Percentiles rank a stretch among this genome's conserved stretches.
phyloP scores from a whole-genome alignment of 1,284 basidiomycete species.

The Malassezia dermatis region DNA sequence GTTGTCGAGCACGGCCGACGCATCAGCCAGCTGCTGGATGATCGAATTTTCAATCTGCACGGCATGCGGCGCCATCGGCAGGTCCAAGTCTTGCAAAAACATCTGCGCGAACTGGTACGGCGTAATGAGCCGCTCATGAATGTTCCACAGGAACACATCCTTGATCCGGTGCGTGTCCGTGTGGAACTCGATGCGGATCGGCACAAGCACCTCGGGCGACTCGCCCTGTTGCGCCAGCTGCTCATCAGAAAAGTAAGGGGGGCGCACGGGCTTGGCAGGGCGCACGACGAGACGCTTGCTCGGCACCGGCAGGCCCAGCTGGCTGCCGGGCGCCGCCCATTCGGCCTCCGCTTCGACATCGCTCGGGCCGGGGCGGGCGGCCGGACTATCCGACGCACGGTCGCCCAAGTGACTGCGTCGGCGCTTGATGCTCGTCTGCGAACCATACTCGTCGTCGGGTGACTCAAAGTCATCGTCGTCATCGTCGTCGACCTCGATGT shows the following conservation, averaged over 20 bases:
- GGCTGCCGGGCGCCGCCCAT: slow-evolving; percentile 52
- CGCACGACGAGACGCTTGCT: slow-evolving; percentile 63
- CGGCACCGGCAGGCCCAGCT: slow-evolving; percentile 75
- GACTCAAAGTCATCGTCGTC: slow-evolving; percentile 5
- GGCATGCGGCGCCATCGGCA: slow-evolving; percentile 60
- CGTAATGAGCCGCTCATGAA: slow-evolving; percentile 63
- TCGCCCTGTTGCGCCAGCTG: slow-evolving; percentile 33
- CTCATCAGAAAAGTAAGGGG: slow-evolving; percentile 57
- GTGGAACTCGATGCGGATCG: slow-evolving; percentile 87
- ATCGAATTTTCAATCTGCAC: slow-evolving; percentile 76
- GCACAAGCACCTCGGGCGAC: slow-evolving; percentile 62
- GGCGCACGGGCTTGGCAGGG: slow-evolving; percentile 56
- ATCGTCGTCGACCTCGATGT: slow-evolving; percentile 8
- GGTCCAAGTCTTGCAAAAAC: slow-evolving; percentile 77
- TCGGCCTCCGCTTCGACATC: slow-evolving; percentile 27
- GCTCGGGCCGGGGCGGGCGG: not conserved
- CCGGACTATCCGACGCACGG: slow-evolving; percentile 3
- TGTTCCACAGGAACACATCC: slow-evolving; percentile 94
- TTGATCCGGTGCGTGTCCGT: slow-evolving; percentile 80
- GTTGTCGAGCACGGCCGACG: slow-evolving; percentile 53
- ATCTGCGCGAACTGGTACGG: slow-evolving; percentile 72
- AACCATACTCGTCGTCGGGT: slow-evolving; percentile 22
- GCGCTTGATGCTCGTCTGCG: slow-evolving; percentile 22
- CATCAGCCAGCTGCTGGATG: slow-evolving; percentile 76
- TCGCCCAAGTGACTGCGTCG: not conserved